Evolutionary conservation across 495 filamentous ascomycete species (phyloP).

Genomic region (Aspergillus affinis): DNA sequence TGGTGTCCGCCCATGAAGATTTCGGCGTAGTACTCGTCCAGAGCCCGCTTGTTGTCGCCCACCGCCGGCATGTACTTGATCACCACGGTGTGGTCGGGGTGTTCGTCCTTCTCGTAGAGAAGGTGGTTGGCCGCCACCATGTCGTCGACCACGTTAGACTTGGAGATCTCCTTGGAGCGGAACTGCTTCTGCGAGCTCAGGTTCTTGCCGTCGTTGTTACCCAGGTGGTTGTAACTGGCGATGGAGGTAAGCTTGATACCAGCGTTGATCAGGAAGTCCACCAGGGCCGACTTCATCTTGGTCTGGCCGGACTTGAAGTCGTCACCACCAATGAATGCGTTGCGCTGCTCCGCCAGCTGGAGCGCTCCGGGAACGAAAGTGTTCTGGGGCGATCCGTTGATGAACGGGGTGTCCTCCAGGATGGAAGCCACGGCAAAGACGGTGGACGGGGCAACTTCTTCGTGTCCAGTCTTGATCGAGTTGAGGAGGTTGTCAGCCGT

Average conservation of each 20-base stretch:
- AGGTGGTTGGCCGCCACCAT: constrained; percentile 96
- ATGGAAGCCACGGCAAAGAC: constrained; percentile 95
- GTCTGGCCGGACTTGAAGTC: constrained; percentile 99
- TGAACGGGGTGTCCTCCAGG: constrained; percentile 87
- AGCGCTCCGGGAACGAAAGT: constrained; percentile 95
- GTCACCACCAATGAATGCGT: constrained; percentile 93
- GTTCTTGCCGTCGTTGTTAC: constrained; percentile 99
- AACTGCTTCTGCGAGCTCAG: constrained; percentile 96
- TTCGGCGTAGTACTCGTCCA: constrained; percentile 99
- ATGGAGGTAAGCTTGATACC: constrained; percentile 99
- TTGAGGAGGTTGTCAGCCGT: constrained; percentile 91
- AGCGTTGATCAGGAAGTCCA: constrained; percentile 97
- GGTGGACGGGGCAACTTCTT: constrained; percentile 89
- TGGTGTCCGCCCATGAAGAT: constrained; percentile 99
- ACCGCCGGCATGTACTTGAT: constrained; percentile 99
- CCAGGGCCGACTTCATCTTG: constrained; percentile 99
- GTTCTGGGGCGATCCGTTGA: constrained; percentile 99
- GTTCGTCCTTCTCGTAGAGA: constrained; percentile 84
- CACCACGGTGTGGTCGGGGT: constrained; percentile 86
- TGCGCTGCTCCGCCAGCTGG: constrained; percentile 82
- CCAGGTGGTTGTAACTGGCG: constrained; percentile 98
- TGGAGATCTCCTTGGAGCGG: constrained; percentile 99
- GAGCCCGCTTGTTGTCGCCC: constrained; percentile 96
- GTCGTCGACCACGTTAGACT: constrained; percentile 98
- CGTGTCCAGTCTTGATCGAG: constrained; percentile 80